Evolutionary conservation across 2,329 filamentous ascomycete species (phyloP).

Genomic region (Fusarium armeniacum): DNA sequence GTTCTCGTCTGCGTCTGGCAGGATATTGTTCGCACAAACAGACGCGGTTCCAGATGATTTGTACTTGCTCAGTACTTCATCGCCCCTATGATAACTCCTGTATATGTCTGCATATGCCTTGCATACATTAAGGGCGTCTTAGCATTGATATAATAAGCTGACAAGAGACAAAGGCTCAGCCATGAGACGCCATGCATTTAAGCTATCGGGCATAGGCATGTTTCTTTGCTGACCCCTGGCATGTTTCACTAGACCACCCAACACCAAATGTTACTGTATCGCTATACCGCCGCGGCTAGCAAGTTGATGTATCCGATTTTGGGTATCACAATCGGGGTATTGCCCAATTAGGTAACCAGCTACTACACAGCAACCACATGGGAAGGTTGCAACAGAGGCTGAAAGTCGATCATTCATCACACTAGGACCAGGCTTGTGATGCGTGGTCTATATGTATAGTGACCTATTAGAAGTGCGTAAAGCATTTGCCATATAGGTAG

Average conservation of each 20-base stretch:
- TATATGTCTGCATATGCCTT: not conserved
- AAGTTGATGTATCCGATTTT: slow-evolving; percentile 31
- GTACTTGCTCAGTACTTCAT: not conserved
- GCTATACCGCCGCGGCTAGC: slow-evolving; percentile 14
- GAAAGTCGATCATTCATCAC: slow-evolving; percentile 35
- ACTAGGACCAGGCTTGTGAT: slow-evolving; percentile 32
- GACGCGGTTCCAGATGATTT: not conserved
- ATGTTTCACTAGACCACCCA: slow-evolving; percentile 27
- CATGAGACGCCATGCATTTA: slow-evolving; percentile 25
- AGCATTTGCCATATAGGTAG: not conserved
- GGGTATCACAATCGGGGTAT: slow-evolving; percentile 35
- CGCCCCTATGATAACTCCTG: not conserved
- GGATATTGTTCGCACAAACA: not conserved
- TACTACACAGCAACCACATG: slow-evolving; percentile 32
- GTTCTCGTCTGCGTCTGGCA: not conserved
- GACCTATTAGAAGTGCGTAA: slow-evolving; percentile 1
- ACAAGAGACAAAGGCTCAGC: slow-evolving; percentile 11
- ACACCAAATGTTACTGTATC: slow-evolving; percentile 14
- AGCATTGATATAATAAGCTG: slow-evolving; percentile 28
- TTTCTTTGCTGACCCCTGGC: slow-evolving; percentile 14
- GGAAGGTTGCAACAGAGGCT: slow-evolving; percentile 31
- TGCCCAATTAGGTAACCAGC: slow-evolving; percentile 39
- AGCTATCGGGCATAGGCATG: slow-evolving; percentile 10
- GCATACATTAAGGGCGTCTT: not conserved
- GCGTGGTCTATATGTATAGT: not conserved